Conservation (phyloP, 106 monocot genomes). For the Acanthochlamys bracteata region DNA sequence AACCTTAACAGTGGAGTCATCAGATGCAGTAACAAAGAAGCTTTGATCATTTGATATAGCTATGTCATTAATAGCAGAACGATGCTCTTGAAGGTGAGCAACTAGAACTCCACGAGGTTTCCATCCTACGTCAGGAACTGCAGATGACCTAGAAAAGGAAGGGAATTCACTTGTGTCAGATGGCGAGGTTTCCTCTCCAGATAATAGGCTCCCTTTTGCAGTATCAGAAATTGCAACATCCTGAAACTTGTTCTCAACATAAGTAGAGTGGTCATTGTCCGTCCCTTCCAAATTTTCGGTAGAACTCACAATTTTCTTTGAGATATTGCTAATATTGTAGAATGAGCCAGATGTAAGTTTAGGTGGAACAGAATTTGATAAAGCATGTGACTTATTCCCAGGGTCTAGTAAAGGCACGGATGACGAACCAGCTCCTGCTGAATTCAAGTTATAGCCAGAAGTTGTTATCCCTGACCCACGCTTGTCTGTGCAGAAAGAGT, state of each 20-base stretch:
- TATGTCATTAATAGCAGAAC: conserved; percentile 79
- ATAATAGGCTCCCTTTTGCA: conserved; percentile 43
- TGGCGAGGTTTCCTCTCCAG: conserved; percentile 46
- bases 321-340: conserved; percentile 39
- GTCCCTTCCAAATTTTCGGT: conserved; percentile 19
- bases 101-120: conserved; percentile 83
- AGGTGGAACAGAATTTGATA: conserved; percentile 62
- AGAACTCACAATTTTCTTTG: conserved; percentile 24
- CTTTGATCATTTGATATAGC: conserved; percentile 72
- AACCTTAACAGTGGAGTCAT: conserved; percentile 87
- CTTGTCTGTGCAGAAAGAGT: conserved; percentile 55
- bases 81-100: conserved; percentile 93
- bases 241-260: conserved; percentile 50
- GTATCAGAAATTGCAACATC: conserved; percentile 60
- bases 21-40: conserved; percentile 83
- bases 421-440: conserved; percentile 40
- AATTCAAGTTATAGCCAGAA: conserved; percentile 35
- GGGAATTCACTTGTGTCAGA: conserved; percentile 41
- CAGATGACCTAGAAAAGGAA: conserved; percentile 40
- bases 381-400: conserved; percentile 35
- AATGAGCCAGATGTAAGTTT: conserved; percentile 76
- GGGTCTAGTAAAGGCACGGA: conserved; percentile 50
- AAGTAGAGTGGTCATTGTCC: conserved; percentile 44
- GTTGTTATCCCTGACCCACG: conserved; percentile 20
- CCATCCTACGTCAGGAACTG: conserved; percentile 66